Percentiles rank a stretch among this genome's conserved stretches.
Evolutionary conservation across 192 early-diverging fungal genomes (phyloP).

Genomic region (Umbelopsis isabellina): DNA sequence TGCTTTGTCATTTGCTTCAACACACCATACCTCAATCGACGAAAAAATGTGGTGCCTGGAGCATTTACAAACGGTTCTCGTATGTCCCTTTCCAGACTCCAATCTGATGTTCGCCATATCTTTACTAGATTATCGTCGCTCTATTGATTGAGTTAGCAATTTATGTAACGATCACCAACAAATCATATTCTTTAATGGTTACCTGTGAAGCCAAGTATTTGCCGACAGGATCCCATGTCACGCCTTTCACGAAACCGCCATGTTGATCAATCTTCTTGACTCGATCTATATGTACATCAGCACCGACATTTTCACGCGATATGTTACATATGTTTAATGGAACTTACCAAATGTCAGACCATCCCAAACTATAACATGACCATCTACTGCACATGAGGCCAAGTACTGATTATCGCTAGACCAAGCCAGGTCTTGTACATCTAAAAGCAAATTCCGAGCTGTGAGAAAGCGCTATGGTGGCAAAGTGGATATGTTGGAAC

Average conservation of each 20-base stretch:
- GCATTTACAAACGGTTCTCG: constrained; percentile 73
- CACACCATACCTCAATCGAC: constrained; percentile 69
- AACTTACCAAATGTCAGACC: constrained; percentile 72
- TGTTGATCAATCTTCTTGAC: constrained; percentile 72
- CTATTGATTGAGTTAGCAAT: constrained; percentile 39
- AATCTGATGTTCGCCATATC: constrained; percentile 89
- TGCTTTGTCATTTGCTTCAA: background rate
- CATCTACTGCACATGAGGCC: constrained; percentile 91
- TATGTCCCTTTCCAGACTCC: constrained; percentile 78
- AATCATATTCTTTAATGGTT: constrained; percentile 2
- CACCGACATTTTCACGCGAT: background rate
- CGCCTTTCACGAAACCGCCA: constrained; percentile 91
- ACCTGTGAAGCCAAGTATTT: constrained; percentile 91
- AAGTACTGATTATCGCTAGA: constrained; percentile 82
- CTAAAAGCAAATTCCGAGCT: constrained; percentile 40
- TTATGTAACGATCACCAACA: too few species aligned
- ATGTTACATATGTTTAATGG: background rate
- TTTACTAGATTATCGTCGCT: constrained; percentile 88
- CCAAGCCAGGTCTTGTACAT: constrained; percentile 94
- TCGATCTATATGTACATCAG: constrained; percentile 42
- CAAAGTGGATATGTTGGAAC: background rate
- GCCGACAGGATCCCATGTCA: constrained; percentile 95
- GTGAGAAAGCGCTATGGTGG: background rate
- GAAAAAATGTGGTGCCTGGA: constrained; percentile 88
- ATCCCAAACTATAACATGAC: constrained; percentile 85